Evolutionary conservation across 352 stramenopile species (phyloP).

Genomic region (Pythium biforme): DNA sequence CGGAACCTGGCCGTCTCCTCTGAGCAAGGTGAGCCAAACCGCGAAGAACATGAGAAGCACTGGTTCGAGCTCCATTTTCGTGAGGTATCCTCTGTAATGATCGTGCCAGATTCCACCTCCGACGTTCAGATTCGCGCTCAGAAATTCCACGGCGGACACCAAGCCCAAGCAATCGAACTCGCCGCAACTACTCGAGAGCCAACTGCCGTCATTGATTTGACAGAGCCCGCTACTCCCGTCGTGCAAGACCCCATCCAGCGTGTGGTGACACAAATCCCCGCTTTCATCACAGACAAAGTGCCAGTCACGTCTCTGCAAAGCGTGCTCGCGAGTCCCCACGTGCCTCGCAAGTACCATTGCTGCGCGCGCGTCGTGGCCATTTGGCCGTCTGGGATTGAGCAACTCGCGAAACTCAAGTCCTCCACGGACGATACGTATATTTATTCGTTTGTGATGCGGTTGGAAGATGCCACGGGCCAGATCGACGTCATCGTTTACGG

Average conservation of each 20-base stretch:
- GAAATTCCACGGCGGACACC: not conserved
- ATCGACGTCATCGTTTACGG: slow-evolving; percentile 72
- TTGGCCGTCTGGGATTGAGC: slow-evolving; percentile 48
- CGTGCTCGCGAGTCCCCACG: slow-evolving; percentile 30
- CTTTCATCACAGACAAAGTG: slow-evolving; percentile 46
- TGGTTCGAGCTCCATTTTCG: slow-evolving; percentile 54
- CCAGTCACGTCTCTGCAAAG: slow-evolving; percentile 40
- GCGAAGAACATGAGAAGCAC: slow-evolving; percentile 13
- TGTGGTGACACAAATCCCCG: slow-evolving; percentile 41
- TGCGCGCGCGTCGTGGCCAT: slow-evolving; percentile 39
- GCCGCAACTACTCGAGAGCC: not conserved
- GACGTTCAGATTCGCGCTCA: slow-evolving; percentile 47
- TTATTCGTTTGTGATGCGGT: slow-evolving; percentile 66
- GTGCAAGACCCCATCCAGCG: not conserved
- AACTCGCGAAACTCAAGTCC: slow-evolving; percentile 49
- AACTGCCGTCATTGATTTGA: not conserved
- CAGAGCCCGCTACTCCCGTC: not conserved
- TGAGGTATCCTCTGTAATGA: slow-evolving; percentile 63
- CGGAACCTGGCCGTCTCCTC: slow-evolving; percentile 55
- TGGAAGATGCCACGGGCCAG: slow-evolving; percentile 45
- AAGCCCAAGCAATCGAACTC: not conserved
- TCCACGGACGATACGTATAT: slow-evolving; percentile 32
- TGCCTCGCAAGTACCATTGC: slow-evolving; percentile 71
- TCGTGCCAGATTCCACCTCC: slow-evolving; percentile 44
- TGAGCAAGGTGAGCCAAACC: slow-evolving; percentile 29